Evolutionary conservation across 148 eudicot species (phyloP).

Genomic region (Mesembryanthemum crystallinum): DNA sequence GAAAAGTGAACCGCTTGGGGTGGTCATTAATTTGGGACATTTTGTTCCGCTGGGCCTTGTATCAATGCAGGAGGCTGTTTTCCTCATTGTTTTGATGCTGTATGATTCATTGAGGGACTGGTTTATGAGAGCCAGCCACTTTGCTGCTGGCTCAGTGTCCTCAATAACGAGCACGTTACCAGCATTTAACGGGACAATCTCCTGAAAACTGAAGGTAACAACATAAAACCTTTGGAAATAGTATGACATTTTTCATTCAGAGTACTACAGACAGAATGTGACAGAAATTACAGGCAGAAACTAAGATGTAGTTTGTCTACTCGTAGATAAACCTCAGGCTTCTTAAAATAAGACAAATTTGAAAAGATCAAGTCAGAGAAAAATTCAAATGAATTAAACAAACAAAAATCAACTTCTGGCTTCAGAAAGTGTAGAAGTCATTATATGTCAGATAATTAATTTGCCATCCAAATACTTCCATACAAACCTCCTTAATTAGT

Average conservation of each 20-base stretch:
- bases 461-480: not conserved
- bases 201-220: conserved; percentile 54
- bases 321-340: not conserved
- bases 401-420: not conserved
- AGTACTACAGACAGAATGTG: not conserved
- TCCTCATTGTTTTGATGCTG: conserved; percentile 23
- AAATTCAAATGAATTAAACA: not conserved
- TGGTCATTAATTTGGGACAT: conserved; percentile 23
- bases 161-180: conserved; percentile 70
- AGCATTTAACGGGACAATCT: conserved; percentile 74
- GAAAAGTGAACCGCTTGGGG: conserved; percentile 35
- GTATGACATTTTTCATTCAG: not conserved
- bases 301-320: not conserved
- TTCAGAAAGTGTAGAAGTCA: not conserved
- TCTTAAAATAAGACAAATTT: not conserved
- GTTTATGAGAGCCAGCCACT: conserved; percentile 57
- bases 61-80: conserved; percentile 30
- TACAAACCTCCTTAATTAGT: not conserved
- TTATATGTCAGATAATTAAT: not conserved
- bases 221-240: not conserved
- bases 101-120: conserved; percentile 44
- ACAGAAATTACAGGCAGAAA: not conserved
- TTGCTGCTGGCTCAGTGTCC: conserved; percentile 71
- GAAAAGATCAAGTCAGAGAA: no score
- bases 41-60: conserved; percentile 17